phyloP scores from a whole-genome alignment of 2,329 filamentous ascomycete genomes.

The Colletotrichum sp. region DNA sequence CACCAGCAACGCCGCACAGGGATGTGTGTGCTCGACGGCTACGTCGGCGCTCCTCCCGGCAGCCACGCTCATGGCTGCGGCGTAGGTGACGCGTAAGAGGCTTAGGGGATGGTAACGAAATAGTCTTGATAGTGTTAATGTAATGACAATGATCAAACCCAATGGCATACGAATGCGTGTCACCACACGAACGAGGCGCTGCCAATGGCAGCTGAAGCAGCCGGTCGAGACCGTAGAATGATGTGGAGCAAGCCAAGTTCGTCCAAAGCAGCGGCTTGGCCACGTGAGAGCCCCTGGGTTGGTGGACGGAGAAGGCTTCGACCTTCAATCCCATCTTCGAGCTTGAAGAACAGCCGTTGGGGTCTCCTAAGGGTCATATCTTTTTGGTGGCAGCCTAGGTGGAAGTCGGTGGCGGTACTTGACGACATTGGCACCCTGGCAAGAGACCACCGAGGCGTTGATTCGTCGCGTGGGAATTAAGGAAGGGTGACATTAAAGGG shows the following conservation, averaged over 20 bases:
- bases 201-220: background rate
- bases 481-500: background rate
- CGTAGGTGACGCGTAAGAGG: slow-evolving; percentile 20
- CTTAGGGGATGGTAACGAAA: background rate
- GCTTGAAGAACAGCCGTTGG: background rate
- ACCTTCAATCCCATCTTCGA: background rate
- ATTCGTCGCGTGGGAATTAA: background rate
- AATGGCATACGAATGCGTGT: background rate
- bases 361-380: background rate
- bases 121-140: background rate
- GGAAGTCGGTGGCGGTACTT: background rate
- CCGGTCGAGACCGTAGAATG: background rate
- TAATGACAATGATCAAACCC: background rate
- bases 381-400: background rate
- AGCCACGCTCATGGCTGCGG: background rate
- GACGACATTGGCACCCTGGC: background rate
- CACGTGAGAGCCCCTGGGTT: background rate
- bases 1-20: slow-evolving; percentile 43
- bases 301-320: background rate
- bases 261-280: background rate
- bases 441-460: background rate
- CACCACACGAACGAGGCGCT: background rate
- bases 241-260: background rate
- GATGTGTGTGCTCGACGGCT: slow-evolving; percentile 44
- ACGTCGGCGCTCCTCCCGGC: slow-evolving; percentile 10